Conservation (phyloP, 2,329 filamentous ascomycete genomes). For the Penicillium crustosum region DNA sequence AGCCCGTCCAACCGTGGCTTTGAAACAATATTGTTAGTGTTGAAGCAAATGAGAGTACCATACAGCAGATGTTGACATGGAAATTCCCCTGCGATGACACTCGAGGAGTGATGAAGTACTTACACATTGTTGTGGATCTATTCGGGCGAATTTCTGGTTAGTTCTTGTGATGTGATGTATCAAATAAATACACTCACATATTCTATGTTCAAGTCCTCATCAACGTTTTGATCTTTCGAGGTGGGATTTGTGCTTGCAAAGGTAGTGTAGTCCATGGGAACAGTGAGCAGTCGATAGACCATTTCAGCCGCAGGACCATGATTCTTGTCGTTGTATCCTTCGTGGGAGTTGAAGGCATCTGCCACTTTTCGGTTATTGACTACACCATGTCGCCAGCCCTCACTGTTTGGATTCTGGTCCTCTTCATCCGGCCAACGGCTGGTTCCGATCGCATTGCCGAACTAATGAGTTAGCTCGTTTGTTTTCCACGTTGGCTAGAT, state of each 20-base stretch:
- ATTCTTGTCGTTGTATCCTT: constrained; percentile 11
- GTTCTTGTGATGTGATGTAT: too few relatives aligned
- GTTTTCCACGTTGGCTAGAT: neutral
- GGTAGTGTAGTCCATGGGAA: constrained; percentile 16
- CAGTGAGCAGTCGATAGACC: constrained; percentile 20
- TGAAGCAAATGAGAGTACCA: neutral
- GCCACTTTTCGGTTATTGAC: constrained; percentile 24
- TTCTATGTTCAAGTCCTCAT: constrained; percentile 20
- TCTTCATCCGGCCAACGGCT: constrained; percentile 28
- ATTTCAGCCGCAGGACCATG: constrained; percentile 20
- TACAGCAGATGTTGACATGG: neutral
- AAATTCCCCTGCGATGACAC: too few relatives aligned
- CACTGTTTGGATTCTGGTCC: constrained; percentile 13
- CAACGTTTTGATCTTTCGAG: constrained; percentile 9
- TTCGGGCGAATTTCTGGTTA: neutral
- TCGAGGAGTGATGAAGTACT: neutral
- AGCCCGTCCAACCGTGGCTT: constrained; percentile 54
- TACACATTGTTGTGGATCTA: constrained; percentile 46
- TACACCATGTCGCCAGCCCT: constrained; percentile 18
- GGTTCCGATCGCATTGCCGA: constrained; percentile 18
- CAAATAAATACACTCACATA: constrained; percentile 37
- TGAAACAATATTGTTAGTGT: neutral
- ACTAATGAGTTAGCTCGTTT: constrained; percentile 8
- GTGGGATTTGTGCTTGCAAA: constrained; percentile 28
- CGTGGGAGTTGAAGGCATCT: constrained; percentile 15